Conservation (phyloP, 345 rosid genomes). For the Microthlaspi erraticum region DNA sequence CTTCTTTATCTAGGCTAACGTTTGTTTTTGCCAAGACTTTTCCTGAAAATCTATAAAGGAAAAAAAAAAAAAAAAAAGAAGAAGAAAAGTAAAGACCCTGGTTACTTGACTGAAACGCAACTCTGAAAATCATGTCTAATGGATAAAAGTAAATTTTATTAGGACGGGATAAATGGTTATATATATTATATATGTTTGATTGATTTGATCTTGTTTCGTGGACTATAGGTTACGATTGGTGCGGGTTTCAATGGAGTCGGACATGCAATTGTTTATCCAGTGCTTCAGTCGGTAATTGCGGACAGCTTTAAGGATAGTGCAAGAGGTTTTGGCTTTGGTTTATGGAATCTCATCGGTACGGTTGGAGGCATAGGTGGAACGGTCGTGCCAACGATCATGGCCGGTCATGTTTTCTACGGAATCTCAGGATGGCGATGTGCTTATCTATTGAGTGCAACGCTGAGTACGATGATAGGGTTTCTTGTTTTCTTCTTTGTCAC, state of each 20-base stretch:
- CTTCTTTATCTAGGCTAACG: no score
- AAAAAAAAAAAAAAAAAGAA: no score
- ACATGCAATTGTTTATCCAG: constrained; percentile 89
- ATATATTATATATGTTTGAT: not conserved
- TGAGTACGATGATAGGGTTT: constrained; percentile 68
- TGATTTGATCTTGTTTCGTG: not conserved
- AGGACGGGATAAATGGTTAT: not conserved
- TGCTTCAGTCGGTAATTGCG: constrained; percentile 90
- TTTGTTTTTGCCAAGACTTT: no score
- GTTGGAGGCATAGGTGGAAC: constrained; percentile 91
- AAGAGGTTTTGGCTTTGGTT: constrained; percentile 88
- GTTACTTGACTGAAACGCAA: no score
- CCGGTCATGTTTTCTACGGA: constrained; percentile 67
- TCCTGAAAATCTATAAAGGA: no score
- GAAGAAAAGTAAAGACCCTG: no score
- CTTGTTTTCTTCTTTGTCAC: constrained; percentile 72
- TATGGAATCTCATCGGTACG: constrained; percentile 74
- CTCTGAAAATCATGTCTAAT: no score
- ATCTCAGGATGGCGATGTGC: constrained; percentile 91
- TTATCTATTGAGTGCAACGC: constrained; percentile 76
- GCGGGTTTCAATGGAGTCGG: constrained; percentile 87
- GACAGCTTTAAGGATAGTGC: constrained; percentile 81
- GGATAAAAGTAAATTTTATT: no score
- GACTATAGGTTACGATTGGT: constrained; percentile 67
- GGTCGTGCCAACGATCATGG: constrained; percentile 86